These are phyloP conservation scores for Ceriops decandra DNA, from an alignment of 345 rosid species.

Conservation along the genomic window DNA sequence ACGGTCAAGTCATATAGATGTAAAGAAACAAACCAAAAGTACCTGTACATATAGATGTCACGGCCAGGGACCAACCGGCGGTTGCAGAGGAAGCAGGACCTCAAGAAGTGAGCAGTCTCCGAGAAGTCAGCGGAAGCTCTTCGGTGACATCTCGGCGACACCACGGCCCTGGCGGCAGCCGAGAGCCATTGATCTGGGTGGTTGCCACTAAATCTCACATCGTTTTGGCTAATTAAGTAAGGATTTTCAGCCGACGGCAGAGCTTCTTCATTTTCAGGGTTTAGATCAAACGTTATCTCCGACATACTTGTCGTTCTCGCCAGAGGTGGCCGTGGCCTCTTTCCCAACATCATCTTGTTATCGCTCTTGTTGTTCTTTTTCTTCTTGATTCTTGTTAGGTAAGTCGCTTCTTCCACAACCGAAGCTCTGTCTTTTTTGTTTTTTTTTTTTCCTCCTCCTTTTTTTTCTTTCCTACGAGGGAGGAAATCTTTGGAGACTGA, in stretches of 20 bases:
- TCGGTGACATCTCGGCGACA: slow-evolving; percentile 42
- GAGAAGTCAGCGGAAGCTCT: slow-evolving; percentile 53
- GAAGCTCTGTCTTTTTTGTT: background rate
- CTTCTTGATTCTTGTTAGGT: no score
- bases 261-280: slow-evolving; percentile 30
- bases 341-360: slow-evolving; percentile 66
- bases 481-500: background rate
- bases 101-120: slow-evolving; percentile 53
- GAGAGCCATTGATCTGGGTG: slow-evolving; percentile 44
- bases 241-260: slow-evolving; percentile 23
- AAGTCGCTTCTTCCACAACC: no score
- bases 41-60: slow-evolving; percentile 95
- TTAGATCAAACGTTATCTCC: slow-evolving; percentile 67
- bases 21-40: background rate
- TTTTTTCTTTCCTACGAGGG: background rate
- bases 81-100: slow-evolving; percentile 67
- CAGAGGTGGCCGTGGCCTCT: slow-evolving; percentile 75
- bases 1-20: no score
- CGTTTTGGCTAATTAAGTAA: slow-evolving; percentile 17
- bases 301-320: slow-evolving; percentile 78
- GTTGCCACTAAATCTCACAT: slow-evolving; percentile 1
- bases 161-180: slow-evolving; percentile 17
- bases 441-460: background rate
- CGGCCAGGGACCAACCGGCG: slow-evolving; percentile 77
- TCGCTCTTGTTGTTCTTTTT: no score